Evolutionary conservation across 345 rosid genomes (phyloP).

Genomic region (Turnera subulata): DNA sequence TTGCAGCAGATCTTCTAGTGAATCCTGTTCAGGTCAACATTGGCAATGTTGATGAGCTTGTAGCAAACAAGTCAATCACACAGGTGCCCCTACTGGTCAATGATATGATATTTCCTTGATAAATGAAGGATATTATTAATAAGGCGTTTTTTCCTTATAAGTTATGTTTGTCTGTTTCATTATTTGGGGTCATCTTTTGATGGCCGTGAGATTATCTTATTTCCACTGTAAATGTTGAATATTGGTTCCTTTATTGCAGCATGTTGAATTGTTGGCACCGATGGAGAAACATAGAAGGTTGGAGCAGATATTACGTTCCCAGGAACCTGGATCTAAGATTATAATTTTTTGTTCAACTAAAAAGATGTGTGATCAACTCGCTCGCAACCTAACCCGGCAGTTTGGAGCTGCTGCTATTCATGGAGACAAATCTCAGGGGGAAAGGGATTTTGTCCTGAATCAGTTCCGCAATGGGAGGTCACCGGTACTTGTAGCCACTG

Average conservation of each 20-base stretch:
- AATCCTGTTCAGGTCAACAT: conserved; percentile 97
- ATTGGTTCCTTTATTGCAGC: conserved; percentile 36
- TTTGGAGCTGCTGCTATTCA: conserved; percentile 93
- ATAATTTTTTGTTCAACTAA: conserved; percentile 82
- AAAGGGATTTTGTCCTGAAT: conserved; percentile 70
- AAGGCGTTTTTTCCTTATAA: neutral
- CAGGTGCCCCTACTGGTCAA: conserved; percentile 57
- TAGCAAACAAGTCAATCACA: conserved; percentile 94
- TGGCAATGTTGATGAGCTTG: conserved; percentile 96
- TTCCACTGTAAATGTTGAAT: no score
- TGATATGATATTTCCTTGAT: neutral
- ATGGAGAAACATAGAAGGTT: conserved; percentile 87
- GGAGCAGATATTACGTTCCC: conserved; percentile 88
- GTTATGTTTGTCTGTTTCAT: no score
- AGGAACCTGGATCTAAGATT: conserved; percentile 80
- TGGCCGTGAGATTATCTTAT: no score
- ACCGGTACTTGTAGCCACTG: conserved; percentile 85
- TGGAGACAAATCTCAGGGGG: conserved; percentile 86
- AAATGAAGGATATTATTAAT: neutral
- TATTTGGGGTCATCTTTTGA: no score
- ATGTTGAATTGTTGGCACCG: conserved; percentile 68
- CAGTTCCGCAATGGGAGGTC: conserved; percentile 80
- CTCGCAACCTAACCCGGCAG: conserved; percentile 62
- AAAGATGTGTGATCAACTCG: conserved; percentile 87
- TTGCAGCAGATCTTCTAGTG: conserved; percentile 89